phyloP scores from a whole-genome alignment of 1,284 basidiomycete species.

The Calocybe gambosa region DNA sequence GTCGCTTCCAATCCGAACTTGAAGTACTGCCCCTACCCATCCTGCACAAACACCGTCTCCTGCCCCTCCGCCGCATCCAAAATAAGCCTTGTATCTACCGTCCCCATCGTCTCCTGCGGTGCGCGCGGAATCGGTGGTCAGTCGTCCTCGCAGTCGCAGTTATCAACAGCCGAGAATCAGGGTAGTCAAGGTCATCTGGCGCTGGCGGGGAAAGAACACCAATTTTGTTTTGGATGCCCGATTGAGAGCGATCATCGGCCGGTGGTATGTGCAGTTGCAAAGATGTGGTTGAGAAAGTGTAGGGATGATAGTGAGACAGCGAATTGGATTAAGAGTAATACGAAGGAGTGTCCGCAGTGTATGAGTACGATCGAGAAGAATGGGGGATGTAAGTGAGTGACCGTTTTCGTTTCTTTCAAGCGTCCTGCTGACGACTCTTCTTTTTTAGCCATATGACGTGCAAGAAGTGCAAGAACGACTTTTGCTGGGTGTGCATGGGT shows the following conservation, averaged over 20 bases:
- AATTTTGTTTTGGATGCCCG: constrained; percentile 89
- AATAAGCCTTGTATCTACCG: constrained; percentile 69
- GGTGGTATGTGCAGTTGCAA: constrained; percentile 83
- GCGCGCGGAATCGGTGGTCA: constrained; percentile 36
- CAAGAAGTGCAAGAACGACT: constrained; percentile 95
- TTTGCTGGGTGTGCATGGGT: constrained; percentile 82
- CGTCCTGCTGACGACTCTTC: neutral
- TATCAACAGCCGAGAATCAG: constrained; percentile 15
- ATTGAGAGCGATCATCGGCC: constrained; percentile 88
- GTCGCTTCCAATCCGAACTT: constrained; percentile 81
- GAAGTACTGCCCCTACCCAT: constrained; percentile 90
- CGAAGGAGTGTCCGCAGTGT: constrained; percentile 95
- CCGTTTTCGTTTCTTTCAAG: constrained; percentile 6
- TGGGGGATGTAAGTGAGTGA: constrained; percentile 94
- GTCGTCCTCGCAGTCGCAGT: constrained; percentile 20
- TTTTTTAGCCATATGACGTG: constrained; percentile 90
- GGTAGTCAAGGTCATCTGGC: constrained; percentile 18
- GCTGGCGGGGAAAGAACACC: constrained; percentile 46
- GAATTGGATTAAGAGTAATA: constrained; percentile 99
- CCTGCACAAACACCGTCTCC: constrained; percentile 84
- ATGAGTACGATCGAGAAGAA: constrained; percentile 99
- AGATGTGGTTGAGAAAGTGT: constrained; percentile 96
- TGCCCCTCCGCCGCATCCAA: constrained; percentile 74
- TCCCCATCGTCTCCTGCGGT: constrained; percentile 87
- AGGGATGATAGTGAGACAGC: constrained; percentile 97